These are phyloP conservation scores for Saccharomyces pastorianus DNA, from an alignment of 1,139 yeast genomes.

Conservation along the genomic window DNA sequence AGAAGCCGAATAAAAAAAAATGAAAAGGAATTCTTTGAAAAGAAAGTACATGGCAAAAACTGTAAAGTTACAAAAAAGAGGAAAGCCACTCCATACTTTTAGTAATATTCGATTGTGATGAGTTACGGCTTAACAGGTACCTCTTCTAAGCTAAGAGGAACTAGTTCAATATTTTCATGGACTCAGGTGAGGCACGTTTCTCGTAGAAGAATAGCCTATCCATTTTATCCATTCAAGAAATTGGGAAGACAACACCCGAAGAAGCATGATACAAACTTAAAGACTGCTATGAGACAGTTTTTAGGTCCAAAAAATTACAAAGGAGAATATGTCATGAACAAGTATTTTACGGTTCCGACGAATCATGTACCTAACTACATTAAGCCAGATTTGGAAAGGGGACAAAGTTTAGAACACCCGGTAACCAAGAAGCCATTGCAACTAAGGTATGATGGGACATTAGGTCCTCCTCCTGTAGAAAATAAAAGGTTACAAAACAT, in stretches of 20 bases:
- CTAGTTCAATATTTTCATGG: background rate
- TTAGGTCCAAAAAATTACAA: constrained; percentile 77
- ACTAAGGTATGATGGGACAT: constrained; percentile 20
- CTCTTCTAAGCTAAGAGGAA: background rate
- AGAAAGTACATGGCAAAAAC: background rate
- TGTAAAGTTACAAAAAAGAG: background rate
- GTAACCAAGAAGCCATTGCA: constrained; percentile 31
- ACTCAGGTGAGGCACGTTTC: constrained; percentile 33
- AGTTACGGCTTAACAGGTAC: background rate
- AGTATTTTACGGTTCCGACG: constrained; percentile 64
- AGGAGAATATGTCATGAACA: constrained; percentile 75
- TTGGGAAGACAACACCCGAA: constrained; percentile 38
- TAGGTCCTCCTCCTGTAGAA: constrained; percentile 7
- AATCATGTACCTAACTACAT: constrained; percentile 70
- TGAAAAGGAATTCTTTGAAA: background rate
- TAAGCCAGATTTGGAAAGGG: constrained; percentile 47
- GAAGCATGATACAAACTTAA: constrained; percentile 36
- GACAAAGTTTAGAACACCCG: constrained; percentile 36
- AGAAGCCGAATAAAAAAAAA: background rate
- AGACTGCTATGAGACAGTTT: constrained; percentile 38
- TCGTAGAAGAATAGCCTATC: constrained; percentile 42
- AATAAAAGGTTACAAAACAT: constrained; percentile 22
- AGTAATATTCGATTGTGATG: background rate
- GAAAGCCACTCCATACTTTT: background rate
- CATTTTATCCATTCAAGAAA: constrained; percentile 38